Conservation (phyloP, 805 yeast species). For the Yarrowia sp. region DNA sequence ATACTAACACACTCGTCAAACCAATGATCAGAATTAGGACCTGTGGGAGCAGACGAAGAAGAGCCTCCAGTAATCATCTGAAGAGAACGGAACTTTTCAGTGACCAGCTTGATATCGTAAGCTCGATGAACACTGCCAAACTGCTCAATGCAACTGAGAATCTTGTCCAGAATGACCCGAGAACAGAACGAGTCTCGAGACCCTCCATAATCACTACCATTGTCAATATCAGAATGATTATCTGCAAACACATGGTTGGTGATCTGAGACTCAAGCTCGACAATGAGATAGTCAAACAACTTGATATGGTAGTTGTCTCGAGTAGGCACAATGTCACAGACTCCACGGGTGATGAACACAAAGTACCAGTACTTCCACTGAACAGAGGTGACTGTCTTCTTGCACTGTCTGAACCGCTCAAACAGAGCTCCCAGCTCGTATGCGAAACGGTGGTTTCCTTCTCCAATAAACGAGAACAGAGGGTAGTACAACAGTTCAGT, state of each 20-base stretch:
- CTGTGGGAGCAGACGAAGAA: not conserved
- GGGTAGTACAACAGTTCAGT: not conserved
- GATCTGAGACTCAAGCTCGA: slow-evolving; percentile 20
- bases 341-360: not conserved
- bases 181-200: not conserved
- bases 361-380: slow-evolving; percentile 27
- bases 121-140: not conserved
- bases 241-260: slow-evolving; percentile 1
- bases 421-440: slow-evolving; percentile 1
- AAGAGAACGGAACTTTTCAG: not conserved
- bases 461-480: not conserved
- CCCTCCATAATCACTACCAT: not conserved
- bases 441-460: not conserved
- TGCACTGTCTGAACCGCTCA: slow-evolving; percentile 15
- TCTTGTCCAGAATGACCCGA: not conserved
- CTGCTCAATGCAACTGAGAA: not conserved
- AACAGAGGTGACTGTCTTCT: not conserved
- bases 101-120: not conserved
- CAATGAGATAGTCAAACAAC: slow-evolving; percentile 16
- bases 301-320: slow-evolving; percentile 8
- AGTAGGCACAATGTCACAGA: slow-evolving; percentile 7
- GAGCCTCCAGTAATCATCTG: not conserved
- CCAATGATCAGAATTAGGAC: slow-evolving; percentile 4
- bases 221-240: not conserved
- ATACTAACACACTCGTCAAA: slow-evolving; percentile 12